These are phyloP conservation scores for Pythium guiyangense DNA, from an alignment of 352 stramenopile species.

Conservation along the genomic window DNA sequence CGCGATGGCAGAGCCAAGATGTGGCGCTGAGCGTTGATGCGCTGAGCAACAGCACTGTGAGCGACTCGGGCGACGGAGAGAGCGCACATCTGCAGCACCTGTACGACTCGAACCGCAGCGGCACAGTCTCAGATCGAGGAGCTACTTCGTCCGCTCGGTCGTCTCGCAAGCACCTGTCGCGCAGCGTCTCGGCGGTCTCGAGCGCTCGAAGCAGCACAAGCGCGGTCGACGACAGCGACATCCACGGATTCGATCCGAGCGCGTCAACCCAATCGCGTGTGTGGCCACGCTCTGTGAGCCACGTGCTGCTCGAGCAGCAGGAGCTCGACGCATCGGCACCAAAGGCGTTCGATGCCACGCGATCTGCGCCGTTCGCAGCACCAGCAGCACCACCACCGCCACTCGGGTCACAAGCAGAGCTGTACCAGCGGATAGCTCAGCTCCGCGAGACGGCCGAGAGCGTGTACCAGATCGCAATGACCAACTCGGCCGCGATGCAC, in stretches of 20 bases:
- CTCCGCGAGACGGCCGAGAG: constrained; percentile 39
- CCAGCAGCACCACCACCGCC: not conserved
- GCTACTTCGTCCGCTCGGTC: not conserved
- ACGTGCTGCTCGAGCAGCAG: not conserved
- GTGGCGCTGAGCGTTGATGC: not conserved
- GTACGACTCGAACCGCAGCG: not conserved
- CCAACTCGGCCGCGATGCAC: constrained; percentile 1
- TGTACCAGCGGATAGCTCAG: constrained; percentile 43
- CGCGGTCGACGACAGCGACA: not conserved
- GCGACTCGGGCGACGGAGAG: not conserved
- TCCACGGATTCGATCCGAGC: not conserved
- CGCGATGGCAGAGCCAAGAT: not conserved
- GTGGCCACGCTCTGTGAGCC: not conserved
- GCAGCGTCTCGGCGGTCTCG: not conserved
- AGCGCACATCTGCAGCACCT: not conserved
- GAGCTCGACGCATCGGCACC: not conserved
- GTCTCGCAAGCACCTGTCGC: not conserved
- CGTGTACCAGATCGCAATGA: constrained; percentile 25
- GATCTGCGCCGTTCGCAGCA: not conserved
- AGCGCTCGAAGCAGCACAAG: not conserved
- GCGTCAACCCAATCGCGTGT: not conserved
- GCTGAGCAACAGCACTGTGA: not conserved
- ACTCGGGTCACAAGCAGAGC: constrained; percentile 6
- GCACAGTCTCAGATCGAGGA: not conserved
- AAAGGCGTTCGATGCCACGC: not conserved